Conservation (phyloP, 345 rosid genomes). For the Heritiera fomes region DNA sequence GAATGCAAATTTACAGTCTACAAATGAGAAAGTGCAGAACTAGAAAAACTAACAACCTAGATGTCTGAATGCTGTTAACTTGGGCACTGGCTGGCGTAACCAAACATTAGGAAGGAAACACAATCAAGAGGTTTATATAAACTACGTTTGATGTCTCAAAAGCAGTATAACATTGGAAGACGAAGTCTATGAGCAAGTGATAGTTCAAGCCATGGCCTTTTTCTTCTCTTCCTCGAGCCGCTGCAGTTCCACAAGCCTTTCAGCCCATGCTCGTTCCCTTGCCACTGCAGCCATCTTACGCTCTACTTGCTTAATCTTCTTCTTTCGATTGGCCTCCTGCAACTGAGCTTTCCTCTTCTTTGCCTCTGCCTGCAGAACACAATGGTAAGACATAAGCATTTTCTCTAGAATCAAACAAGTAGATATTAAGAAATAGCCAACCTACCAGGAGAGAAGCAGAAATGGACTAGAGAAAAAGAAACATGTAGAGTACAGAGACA, state of each 20-base stretch:
- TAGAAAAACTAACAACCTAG: background rate
- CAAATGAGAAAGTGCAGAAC: background rate
- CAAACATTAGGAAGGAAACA: slow-evolving; percentile 7
- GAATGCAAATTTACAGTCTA: slow-evolving; percentile 5
- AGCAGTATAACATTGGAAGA: slow-evolving; percentile 7
- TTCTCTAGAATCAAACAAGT: background rate
- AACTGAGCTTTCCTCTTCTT: slow-evolving; percentile 85
- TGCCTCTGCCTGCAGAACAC: slow-evolving; percentile 66
- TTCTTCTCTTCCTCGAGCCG: slow-evolving; percentile 78
- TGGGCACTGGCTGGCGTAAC: background rate
- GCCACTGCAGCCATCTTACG: slow-evolving; percentile 89
- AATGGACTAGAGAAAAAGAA: background rate
- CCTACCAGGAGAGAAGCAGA: background rate
- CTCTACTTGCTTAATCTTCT: slow-evolving; percentile 54
- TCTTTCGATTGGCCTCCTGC: slow-evolving; percentile 83
- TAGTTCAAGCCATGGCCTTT: slow-evolving; percentile 48
- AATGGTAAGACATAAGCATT: background rate
- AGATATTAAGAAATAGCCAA: background rate
- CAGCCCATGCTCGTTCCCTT: slow-evolving; percentile 88
- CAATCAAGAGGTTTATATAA: background rate
- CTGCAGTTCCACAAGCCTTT: slow-evolving; percentile 71
- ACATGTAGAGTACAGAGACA: background rate
- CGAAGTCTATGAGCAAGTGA: background rate
- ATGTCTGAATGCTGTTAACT: slow-evolving; percentile 3
- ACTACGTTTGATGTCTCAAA: background rate